Percentiles rank a stretch among this genome's conserved stretches.
These are phyloP conservation scores for Cydonia oblonga DNA, from an alignment of 331 rosid species.

Conservation along the genomic window DNA sequence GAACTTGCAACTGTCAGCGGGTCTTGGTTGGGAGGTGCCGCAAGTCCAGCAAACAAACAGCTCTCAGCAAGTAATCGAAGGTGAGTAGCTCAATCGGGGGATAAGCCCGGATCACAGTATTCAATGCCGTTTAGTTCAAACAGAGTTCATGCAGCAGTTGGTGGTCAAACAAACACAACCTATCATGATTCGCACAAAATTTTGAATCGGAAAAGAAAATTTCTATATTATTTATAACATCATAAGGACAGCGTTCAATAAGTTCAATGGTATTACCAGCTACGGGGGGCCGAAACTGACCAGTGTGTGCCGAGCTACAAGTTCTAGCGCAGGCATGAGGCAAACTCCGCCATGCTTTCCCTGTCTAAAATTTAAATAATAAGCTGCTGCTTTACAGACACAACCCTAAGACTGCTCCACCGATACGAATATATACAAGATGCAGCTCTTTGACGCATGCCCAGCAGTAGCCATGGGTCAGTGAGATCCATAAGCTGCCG, in stretches of 20 bases:
- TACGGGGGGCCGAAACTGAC: background rate
- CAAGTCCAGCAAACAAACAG: slow-evolving; percentile 31
- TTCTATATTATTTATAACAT: background rate
- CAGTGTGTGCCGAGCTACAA: background rate
- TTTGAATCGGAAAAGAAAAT: background rate
- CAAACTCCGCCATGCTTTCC: background rate
- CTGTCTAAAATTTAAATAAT: too few species aligned
- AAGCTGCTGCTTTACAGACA: background rate
- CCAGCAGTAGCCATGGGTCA: background rate
- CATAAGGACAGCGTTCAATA: background rate
- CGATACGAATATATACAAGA: background rate
- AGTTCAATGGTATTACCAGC: background rate
- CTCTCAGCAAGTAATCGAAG: slow-evolving; percentile 26
- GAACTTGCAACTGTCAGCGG: slow-evolving; percentile 39
- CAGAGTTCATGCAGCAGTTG: background rate
- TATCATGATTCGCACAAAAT: background rate
- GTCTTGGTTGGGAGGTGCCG: slow-evolving; percentile 36
- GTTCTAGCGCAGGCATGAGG: background rate
- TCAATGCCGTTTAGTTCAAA: too few species aligned
- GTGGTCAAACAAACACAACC: background rate
- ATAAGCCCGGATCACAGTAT: too few species aligned
- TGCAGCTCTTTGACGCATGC: background rate
- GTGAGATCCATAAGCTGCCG: background rate
- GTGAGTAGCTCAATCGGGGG: slow-evolving; percentile 7
- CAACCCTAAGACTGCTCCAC: background rate